phyloP scores from a whole-genome alignment of 176 grass and related monocot genomes.

The Panicum miliaceum region DNA sequence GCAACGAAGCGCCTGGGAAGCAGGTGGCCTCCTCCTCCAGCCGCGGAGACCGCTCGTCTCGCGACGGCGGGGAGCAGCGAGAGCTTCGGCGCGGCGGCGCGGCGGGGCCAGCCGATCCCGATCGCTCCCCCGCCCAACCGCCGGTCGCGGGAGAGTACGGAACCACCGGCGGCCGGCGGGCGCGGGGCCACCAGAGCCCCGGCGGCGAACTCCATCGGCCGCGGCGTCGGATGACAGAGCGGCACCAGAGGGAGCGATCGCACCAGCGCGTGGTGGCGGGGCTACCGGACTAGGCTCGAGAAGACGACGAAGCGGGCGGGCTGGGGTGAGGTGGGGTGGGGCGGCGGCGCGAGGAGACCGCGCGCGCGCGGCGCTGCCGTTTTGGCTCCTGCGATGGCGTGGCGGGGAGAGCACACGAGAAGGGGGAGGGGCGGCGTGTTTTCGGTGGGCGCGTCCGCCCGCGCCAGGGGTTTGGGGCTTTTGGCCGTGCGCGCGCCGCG shows the following conservation, averaged over 20 bases:
- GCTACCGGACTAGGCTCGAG: neutral
- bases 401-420: neutral
- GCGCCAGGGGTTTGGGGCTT: neutral
- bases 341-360: neutral
- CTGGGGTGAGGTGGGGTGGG: too few species aligned
- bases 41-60: slow-evolving; percentile 35
- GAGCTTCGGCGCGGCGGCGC: neutral
- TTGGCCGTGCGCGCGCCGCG: neutral
- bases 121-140: neutral
- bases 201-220: slow-evolving; percentile 16
- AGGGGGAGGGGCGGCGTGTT: neutral
- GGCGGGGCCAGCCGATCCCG: slow-evolving; percentile 1
- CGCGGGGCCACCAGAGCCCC: slow-evolving; percentile 30
- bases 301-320: neutral
- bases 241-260: neutral
- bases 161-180: neutral
- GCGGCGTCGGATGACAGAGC: neutral
- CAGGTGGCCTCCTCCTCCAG: slow-evolving; percentile 39
- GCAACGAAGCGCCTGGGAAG: slow-evolving; percentile 45
- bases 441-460: neutral
- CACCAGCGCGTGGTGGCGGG: neutral
- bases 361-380: neutral
- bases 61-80: slow-evolving; percentile 5
- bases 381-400: slow-evolving; percentile 3
- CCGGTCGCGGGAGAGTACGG: neutral